These are phyloP conservation scores for Acacia acuminata DNA, from an alignment of 306 rosid genomes.

Conservation along the genomic window DNA sequence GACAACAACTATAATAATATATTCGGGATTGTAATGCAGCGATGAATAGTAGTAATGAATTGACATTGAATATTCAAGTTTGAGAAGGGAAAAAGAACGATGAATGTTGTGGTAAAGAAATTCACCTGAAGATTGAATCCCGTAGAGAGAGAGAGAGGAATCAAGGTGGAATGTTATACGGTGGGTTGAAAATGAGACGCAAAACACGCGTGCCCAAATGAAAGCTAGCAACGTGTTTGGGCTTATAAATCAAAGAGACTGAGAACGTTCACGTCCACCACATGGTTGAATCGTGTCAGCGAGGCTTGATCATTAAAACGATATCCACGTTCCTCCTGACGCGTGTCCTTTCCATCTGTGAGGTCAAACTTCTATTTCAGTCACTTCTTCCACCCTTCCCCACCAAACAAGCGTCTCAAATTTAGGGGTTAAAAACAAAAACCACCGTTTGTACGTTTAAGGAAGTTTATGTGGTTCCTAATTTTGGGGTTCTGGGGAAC, in stretches of 20 bases:
- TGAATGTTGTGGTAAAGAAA: too few species aligned
- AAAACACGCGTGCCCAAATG: neutral
- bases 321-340: slow-evolving; percentile 27
- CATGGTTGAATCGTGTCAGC: slow-evolving; percentile 6
- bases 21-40: neutral
- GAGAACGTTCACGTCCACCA: neutral
- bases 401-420: neutral
- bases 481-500: too few species aligned
- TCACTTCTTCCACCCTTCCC: neutral
- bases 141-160: neutral
- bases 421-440: neutral
- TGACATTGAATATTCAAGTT: neutral
- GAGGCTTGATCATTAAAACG: slow-evolving; percentile 22
- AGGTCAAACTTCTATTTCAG: slow-evolving; percentile 11
- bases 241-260: slow-evolving; percentile 31
- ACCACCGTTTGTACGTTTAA: neutral
- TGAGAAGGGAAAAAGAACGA: neutral
- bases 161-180: slow-evolving; percentile 35
- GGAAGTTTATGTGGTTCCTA: too few species aligned
- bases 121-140: slow-evolving; percentile 37
- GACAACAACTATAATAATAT: neutral
- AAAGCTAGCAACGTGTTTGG: slow-evolving; percentile 20
- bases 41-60: neutral
- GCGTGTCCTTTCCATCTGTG: slow-evolving; percentile 38
- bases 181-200: slow-evolving; percentile 37